A percentile compares a stretch with the other conserved stretches of the same genome.
These are phyloP conservation scores for Fremontodendron californicum DNA, from an alignment of 345 rosid genomes.

Conservation along the genomic window DNA sequence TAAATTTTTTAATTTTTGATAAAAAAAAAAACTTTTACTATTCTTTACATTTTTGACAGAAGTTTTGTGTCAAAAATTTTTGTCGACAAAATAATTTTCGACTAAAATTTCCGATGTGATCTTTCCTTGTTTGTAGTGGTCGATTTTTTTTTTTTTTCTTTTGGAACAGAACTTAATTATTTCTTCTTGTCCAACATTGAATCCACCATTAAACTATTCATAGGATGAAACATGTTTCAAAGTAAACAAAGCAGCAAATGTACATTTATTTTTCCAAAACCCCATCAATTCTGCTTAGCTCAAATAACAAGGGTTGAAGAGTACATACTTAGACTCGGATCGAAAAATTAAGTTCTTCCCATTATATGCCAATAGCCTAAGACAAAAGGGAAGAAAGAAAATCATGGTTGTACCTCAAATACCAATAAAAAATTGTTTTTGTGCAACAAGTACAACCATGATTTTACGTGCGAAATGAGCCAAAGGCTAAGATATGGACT, in stretches of 20 bases:
- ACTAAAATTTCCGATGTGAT: no score
- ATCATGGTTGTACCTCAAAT: conserved; percentile 6
- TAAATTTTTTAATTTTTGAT: no score
- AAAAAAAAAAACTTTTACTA: no score
- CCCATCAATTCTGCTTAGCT: not conserved
- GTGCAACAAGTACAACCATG: not conserved
- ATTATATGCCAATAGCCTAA: not conserved
- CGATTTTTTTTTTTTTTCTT: no score
- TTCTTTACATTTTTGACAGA: no score
- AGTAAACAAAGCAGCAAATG: not conserved
- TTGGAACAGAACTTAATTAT: not conserved
- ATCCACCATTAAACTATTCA: not conserved
- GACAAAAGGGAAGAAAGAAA: not conserved
- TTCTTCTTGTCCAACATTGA: not conserved
- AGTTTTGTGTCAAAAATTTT: no score
- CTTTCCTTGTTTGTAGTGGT: no score
- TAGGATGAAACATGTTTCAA: no score
- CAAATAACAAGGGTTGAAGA: not conserved
- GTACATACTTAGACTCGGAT: not conserved
- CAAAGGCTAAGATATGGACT: not conserved
- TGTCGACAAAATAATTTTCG: no score
- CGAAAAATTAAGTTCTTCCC: not conserved
- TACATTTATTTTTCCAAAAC: not conserved
- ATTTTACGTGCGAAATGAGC: conserved; percentile 15
- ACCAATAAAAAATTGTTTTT: conserved; percentile 11